Conservation (phyloP, 2,329 filamentous ascomycete genomes). For the Fusarium incarnatum region DNA sequence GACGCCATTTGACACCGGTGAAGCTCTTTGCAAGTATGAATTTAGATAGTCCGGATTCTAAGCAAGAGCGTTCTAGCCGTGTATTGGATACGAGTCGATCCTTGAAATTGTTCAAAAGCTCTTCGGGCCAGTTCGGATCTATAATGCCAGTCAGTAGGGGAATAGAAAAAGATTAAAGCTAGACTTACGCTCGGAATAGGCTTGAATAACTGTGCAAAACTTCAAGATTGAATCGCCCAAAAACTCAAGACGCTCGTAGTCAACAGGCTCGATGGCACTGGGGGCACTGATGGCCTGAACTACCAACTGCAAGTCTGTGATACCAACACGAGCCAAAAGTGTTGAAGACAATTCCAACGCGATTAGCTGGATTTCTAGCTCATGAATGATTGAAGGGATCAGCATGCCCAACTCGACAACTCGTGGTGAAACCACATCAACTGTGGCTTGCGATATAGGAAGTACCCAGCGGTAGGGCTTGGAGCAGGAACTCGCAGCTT, state of each 20-base stretch:
- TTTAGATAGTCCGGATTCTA: slow-evolving; percentile 72
- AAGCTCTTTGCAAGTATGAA: slow-evolving; percentile 79
- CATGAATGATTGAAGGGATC: slow-evolving; percentile 78
- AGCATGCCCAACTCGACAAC: slow-evolving; percentile 68
- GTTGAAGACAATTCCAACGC: slow-evolving; percentile 66
- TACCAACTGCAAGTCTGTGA: slow-evolving; percentile 67
- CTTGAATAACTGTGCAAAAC: slow-evolving; percentile 73
- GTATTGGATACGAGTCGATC: slow-evolving; percentile 79
- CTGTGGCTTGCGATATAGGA: slow-evolving; percentile 59
- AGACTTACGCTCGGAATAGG: slow-evolving; percentile 64
- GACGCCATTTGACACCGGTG: slow-evolving; percentile 77
- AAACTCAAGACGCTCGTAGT: slow-evolving; percentile 90
- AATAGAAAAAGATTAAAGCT: accelerated
- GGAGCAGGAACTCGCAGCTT: slow-evolving; percentile 44
- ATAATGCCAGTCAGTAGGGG: background rate
- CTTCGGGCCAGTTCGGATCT: slow-evolving; percentile 80
- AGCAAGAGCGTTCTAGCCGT: slow-evolving; percentile 73
- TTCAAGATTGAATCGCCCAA: slow-evolving; percentile 89
- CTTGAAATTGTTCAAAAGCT: slow-evolving; percentile 76
- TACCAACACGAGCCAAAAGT: slow-evolving; percentile 55
- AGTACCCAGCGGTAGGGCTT: slow-evolving; percentile 61
- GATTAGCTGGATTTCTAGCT: slow-evolving; percentile 73
- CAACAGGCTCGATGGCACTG: slow-evolving; percentile 65
- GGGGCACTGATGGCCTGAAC: slow-evolving; percentile 77
- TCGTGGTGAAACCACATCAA: slow-evolving; percentile 60